These are phyloP conservation scores for Globisporangium ultimum DNA, from an alignment of 352 stramenopile species.

Conservation along the genomic window DNA sequence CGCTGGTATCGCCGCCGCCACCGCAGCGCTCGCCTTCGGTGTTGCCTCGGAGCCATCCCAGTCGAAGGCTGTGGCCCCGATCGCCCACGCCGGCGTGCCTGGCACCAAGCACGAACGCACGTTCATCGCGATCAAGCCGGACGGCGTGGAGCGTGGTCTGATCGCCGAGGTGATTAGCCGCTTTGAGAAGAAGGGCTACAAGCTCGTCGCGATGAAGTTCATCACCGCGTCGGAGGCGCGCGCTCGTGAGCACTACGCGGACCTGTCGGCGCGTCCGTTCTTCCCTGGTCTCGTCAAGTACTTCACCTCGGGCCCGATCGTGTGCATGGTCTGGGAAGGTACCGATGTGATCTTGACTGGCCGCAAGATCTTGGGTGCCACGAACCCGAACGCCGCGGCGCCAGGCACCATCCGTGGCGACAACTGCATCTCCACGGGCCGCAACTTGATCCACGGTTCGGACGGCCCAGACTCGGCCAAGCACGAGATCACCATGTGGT, in stretches of 20 bases:
- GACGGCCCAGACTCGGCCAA: conserved; percentile 90
- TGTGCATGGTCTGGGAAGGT: conserved; percentile 94
- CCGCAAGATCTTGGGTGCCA: conserved; percentile 94
- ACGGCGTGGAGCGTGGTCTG: conserved; percentile 92
- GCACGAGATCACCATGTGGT: conserved; percentile 94
- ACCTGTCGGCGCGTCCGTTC: conserved; percentile 91
- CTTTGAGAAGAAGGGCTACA: conserved; percentile 97
- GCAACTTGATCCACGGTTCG: conserved; percentile 93
- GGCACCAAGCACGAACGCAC: conserved; percentile 93
- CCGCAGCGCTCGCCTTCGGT: conserved; percentile 47
- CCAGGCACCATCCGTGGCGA: conserved; percentile 94
- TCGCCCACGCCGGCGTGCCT: conserved; percentile 75
- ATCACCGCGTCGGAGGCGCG: conserved; percentile 91
- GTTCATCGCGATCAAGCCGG: conserved; percentile 95
- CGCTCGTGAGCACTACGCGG: conserved; percentile 91
- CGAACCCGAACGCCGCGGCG: conserved; percentile 92
- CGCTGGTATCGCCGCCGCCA: conserved; percentile 35
- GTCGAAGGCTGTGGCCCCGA: conserved; percentile 36
- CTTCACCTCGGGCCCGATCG: conserved; percentile 93
- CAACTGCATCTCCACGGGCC: conserved; percentile 89
- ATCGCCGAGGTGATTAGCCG: conserved; percentile 93
- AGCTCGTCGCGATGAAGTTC: conserved; percentile 93
- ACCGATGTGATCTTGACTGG: conserved; percentile 93
- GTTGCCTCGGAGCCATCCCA: conserved; percentile 34
- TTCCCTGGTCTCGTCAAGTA: conserved; percentile 90